A percentile compares a stretch with the other conserved stretches of the same genome.
Conservation (phyloP, 441 rosid species). For the Gossypium armourianum region DNA sequence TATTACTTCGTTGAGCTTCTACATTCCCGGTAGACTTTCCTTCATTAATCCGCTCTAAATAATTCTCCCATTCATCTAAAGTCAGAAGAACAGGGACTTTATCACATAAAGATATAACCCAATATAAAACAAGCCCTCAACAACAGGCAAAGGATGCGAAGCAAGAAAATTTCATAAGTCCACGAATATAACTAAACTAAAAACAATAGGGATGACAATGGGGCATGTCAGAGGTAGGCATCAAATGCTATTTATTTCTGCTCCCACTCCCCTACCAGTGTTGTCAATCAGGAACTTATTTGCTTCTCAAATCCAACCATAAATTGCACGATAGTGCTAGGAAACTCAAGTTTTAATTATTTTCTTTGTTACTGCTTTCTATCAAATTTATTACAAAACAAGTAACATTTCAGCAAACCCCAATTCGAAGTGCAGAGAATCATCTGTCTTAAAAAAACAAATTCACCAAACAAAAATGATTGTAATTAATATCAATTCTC, state of each 20-base stretch:
- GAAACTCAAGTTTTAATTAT: background rate
- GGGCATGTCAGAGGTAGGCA: background rate
- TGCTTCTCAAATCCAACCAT: background rate
- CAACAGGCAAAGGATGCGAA: constrained; percentile 5
- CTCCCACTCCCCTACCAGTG: background rate
- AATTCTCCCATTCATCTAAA: constrained; percentile 95
- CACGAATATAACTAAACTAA: background rate
- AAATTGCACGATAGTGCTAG: background rate
- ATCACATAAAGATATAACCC: background rate
- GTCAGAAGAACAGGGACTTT: constrained; percentile 13
- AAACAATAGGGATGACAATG: background rate
- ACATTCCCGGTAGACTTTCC: constrained; percentile 51
- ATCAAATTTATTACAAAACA: background rate
- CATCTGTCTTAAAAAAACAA: background rate
- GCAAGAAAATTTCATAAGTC: background rate
- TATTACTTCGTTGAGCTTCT: constrained; percentile 63
- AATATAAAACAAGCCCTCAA: background rate
- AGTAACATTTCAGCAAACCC: background rate
- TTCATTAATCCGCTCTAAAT: constrained; percentile 79
- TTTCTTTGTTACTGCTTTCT: background rate
- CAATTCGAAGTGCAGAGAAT: background rate
- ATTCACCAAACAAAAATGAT: background rate
- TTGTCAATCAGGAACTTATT: background rate
- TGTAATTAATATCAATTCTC: background rate
- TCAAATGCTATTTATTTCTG: background rate